These are phyloP conservation scores for Penicillium paradoxum DNA, from an alignment of 495 filamentous ascomycete species.

Conservation along the genomic window DNA sequence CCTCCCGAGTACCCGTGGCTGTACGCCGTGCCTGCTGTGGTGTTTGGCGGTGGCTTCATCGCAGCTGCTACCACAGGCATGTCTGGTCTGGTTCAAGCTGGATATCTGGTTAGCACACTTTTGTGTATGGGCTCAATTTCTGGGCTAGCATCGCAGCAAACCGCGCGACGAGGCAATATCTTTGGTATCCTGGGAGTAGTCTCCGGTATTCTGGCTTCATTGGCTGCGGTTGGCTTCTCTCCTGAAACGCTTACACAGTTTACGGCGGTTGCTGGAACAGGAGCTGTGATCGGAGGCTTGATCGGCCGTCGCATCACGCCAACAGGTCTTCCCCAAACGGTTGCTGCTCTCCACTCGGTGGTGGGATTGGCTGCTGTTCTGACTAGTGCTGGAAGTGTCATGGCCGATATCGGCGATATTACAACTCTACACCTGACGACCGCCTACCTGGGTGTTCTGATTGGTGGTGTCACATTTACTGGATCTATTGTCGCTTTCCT, in stretches of 20 bases:
- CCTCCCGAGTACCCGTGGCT: conserved; percentile 81
- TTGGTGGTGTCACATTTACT: conserved; percentile 78
- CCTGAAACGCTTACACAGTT: conserved; percentile 69
- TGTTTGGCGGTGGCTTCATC: conserved; percentile 73
- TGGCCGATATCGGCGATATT: conserved; percentile 60
- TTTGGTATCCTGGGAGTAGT: conserved; percentile 75
- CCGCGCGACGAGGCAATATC: conserved; percentile 73
- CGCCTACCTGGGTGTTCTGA: conserved; percentile 73
- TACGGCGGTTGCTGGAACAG: conserved; percentile 61
- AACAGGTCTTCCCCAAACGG: conserved; percentile 75
- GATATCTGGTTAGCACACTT: conserved; percentile 72
- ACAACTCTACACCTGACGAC: conserved; percentile 71
- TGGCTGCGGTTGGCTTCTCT: conserved; percentile 72
- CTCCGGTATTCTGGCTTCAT: conserved; percentile 70
- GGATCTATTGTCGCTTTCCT: conserved; percentile 77
- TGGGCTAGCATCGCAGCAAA: conserved; percentile 67
- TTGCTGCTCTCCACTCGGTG: conserved; percentile 75
- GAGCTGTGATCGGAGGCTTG: conserved; percentile 55
- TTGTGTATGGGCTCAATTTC: conserved; percentile 72
- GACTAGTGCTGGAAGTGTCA: conserved; percentile 75
- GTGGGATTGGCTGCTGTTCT: conserved; percentile 77
- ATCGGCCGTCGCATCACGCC: conserved; percentile 80
- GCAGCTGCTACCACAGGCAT: conserved; percentile 72
- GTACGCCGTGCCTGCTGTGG: conserved; percentile 64
- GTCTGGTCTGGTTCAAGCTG: conserved; percentile 73